Evolutionary conservation across 1,284 basidiomycete species (phyloP).

Genomic region (Salmacisia buchloeana): DNA sequence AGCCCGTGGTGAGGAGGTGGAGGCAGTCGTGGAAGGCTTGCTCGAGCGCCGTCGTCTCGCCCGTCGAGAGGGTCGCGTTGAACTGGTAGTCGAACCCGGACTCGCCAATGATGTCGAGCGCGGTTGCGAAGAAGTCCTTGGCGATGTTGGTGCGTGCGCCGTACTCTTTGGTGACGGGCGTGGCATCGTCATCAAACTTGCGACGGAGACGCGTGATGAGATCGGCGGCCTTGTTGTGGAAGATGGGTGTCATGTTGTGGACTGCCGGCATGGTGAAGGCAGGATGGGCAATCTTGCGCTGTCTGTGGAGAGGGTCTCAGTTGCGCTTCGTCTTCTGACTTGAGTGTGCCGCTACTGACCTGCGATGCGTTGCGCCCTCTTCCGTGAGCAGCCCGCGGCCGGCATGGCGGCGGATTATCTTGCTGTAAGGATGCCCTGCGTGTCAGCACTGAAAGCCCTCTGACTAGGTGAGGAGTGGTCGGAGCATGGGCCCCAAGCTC

Average conservation of each 20-base stretch:
- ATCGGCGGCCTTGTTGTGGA: not conserved
- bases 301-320: not conserved
- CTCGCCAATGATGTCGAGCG: not conserved
- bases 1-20: constrained; percentile 3
- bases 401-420: too few species aligned
- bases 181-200: not conserved
- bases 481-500: too few species aligned
- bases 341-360: not conserved
- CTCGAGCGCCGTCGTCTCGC: constrained; percentile 62
- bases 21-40: constrained; percentile 35
- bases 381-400: too few species aligned
- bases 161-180: not conserved
- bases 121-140: not conserved
- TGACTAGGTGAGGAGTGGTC: too few species aligned
- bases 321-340: not conserved
- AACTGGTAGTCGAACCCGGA: not conserved
- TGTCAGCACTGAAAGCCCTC: too few species aligned
- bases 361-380: too few species aligned
- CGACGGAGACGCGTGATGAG: not conserved
- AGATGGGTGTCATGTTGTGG: not conserved
- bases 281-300: not conserved
- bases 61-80: too few species aligned
- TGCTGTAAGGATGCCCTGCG: too few species aligned
- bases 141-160: not conserved
- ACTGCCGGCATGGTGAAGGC: not conserved